phyloP scores from a whole-genome alignment of 129 eudicot genomes.

The sunflower (Helianthus annuus) region DNA sequence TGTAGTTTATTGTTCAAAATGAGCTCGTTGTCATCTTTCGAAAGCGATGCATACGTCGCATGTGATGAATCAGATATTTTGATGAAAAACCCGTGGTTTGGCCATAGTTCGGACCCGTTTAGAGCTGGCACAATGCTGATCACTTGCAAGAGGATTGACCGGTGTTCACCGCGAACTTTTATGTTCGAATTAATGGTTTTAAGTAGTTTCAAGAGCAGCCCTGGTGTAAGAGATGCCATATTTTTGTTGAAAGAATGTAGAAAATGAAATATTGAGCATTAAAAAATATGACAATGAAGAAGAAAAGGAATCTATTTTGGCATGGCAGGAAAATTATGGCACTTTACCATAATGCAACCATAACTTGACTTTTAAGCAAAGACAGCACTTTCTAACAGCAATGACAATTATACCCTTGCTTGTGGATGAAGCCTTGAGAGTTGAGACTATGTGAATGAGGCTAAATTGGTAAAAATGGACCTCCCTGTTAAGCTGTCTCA shows the following conservation, averaged over 20 bases:
- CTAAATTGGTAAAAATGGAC: constrained; percentile 16
- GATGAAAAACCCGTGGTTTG: constrained; percentile 90
- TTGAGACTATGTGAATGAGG: constrained; percentile 4
- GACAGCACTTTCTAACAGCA: constrained; percentile 31
- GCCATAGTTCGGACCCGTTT: constrained; percentile 82
- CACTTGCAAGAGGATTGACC: constrained; percentile 84
- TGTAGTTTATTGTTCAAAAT: constrained; percentile 79
- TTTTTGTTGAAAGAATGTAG: constrained; percentile 14
- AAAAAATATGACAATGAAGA: constrained; percentile 19
- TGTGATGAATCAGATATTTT: constrained; percentile 97
- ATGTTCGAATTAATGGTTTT: constrained; percentile 65
- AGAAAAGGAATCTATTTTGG: constrained; percentile 21
- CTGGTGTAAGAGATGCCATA: constrained; percentile 89
- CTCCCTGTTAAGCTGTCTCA: constrained; percentile 40
- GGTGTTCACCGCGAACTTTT: constrained; percentile 84
- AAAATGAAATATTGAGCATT: constrained; percentile 13
- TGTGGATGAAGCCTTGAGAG: constrained; percentile 7
- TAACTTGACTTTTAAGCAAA: constrained; percentile 73
- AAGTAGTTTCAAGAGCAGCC: constrained; percentile 76
- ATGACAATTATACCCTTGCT: constrained; percentile 33
- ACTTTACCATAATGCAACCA: constrained; percentile 32
- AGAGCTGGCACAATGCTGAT: constrained; percentile 94
- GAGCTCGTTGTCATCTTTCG: constrained; percentile 75
- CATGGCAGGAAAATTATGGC: constrained; percentile 21
- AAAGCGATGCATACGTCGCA: constrained; percentile 70